Evolutionary conservation across 163 green algal species (phyloP).

Genomic region (Botryococcus braunii): DNA sequence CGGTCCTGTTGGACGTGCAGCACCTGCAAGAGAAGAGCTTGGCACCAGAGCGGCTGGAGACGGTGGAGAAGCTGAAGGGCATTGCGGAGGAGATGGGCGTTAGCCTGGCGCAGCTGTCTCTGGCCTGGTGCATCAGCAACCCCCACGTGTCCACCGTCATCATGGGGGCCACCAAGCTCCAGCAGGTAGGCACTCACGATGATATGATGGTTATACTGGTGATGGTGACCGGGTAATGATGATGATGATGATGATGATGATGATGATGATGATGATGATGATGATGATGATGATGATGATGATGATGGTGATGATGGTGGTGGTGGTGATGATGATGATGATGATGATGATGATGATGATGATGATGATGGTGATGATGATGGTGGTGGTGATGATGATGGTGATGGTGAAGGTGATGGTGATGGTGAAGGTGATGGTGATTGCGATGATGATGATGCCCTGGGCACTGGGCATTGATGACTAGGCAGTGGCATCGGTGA

Average conservation of each 20-base stretch:
- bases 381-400: too few species aligned
- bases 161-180: conserved; percentile 52
- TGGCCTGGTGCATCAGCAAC: conserved; percentile 74
- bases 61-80: conserved; percentile 51
- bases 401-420: too few species aligned
- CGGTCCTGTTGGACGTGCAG: conserved; percentile 12
- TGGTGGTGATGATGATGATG: too few species aligned
- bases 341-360: too few species aligned
- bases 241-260: not conserved
- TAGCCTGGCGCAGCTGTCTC: conserved; percentile 58
- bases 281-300: not conserved
- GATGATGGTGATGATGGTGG: not conserved
- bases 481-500: too few species aligned
- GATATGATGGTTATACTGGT: not conserved
- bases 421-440: too few species aligned
- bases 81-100: conserved; percentile 60
- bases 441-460: too few species aligned
- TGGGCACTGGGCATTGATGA: too few species aligned
- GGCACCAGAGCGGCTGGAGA: conserved; percentile 43
- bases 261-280: not conserved
- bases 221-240: not conserved
- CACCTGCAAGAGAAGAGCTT: conserved; percentile 44
- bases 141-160: conserved; percentile 67
- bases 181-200: conserved; percentile 34
- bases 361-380: too few species aligned